Conservation (phyloP, 2,329 filamentous ascomycete genomes). For the Fusarium tricinctum region DNA sequence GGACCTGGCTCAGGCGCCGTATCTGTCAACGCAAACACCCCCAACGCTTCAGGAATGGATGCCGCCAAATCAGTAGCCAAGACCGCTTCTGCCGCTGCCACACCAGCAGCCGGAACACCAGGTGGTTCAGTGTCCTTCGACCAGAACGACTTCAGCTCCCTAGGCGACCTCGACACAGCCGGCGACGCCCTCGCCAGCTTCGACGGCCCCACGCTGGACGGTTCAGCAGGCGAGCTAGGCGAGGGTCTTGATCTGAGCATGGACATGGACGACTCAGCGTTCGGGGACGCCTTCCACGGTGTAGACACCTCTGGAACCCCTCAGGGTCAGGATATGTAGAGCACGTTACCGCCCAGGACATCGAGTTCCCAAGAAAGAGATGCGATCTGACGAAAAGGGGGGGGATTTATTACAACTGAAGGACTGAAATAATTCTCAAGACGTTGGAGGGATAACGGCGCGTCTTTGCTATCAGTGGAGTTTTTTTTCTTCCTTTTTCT, state of each 20-base stretch:
- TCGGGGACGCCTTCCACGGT: constrained; percentile 85
- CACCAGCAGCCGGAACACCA: constrained; percentile 53
- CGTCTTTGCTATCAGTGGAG: constrained; percentile 31
- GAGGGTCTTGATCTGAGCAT: constrained; percentile 72
- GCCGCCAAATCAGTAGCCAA: constrained; percentile 42
- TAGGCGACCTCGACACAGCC: constrained; percentile 77
- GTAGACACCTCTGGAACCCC: constrained; percentile 61
- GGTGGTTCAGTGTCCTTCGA: constrained; percentile 63
- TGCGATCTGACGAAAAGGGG: constrained; percentile 11
- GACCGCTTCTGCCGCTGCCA: constrained; percentile 41
- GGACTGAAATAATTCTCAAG: constrained; percentile 32
- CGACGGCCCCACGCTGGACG: constrained; percentile 68
- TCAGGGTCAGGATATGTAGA: constrained; percentile 54
- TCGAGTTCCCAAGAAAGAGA: not conserved
- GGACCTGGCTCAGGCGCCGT: constrained; percentile 31
- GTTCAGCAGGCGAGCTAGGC: constrained; percentile 61
- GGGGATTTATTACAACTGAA: constrained; percentile 5
- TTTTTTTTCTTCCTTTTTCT: constrained; percentile 20
- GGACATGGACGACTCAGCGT: constrained; percentile 84
- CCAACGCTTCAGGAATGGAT: constrained; percentile 38
- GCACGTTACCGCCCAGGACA: not conserved
- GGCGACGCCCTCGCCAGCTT: constrained; percentile 79
- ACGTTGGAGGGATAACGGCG: constrained; percentile 50
- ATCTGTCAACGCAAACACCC: constrained; percentile 52
- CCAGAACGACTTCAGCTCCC: constrained; percentile 72